These are phyloP conservation scores for Sphaerobolus stellatus DNA, from an alignment of 1,284 basidiomycete genomes.

Conservation along the genomic window DNA sequence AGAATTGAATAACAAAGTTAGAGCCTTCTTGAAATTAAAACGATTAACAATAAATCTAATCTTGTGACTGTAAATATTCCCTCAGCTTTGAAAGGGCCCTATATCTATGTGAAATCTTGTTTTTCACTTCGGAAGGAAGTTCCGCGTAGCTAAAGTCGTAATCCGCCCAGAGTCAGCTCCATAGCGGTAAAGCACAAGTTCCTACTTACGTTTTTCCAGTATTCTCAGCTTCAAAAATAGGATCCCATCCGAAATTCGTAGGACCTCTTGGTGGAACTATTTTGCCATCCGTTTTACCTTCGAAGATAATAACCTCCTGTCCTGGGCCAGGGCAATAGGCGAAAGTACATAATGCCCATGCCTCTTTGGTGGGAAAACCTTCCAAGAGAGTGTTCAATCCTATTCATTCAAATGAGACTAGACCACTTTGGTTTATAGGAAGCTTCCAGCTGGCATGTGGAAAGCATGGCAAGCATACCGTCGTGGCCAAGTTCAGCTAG, in stretches of 20 bases:
- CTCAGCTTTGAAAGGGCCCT: slow-evolving; percentile 84
- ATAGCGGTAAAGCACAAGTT: slow-evolving; percentile 11
- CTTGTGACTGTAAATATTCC: too few species aligned
- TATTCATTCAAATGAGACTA: too few species aligned
- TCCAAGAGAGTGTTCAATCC: slow-evolving; percentile 86
- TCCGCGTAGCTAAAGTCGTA: slow-evolving; percentile 90
- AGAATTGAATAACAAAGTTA: too few species aligned
- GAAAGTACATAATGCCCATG: slow-evolving; percentile 93
- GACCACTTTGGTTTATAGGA: not conserved
- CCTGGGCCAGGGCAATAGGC: slow-evolving; percentile 88
- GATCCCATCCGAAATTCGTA: slow-evolving; percentile 85
- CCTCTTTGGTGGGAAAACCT: slow-evolving; percentile 80
- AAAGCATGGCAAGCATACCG: too few species aligned
- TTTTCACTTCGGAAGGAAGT: slow-evolving; percentile 85
- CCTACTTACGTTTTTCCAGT: slow-evolving; percentile 78
- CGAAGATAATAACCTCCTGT: slow-evolving; percentile 82
- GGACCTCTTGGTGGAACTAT: slow-evolving; percentile 88
- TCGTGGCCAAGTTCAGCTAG: slow-evolving; percentile 78
- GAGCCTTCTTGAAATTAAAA: too few species aligned
- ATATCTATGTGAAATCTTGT: slow-evolving; percentile 87
- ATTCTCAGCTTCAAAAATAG: slow-evolving; percentile 80
- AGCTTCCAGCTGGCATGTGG: too few species aligned
- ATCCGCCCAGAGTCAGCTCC: too few species aligned
- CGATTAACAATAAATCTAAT: too few species aligned
- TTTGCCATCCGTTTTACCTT: slow-evolving; percentile 83